These are phyloP conservation scores for Microsporum audouinii DNA, from an alignment of 2,329 filamentous ascomycete species.

Conservation along the genomic window DNA sequence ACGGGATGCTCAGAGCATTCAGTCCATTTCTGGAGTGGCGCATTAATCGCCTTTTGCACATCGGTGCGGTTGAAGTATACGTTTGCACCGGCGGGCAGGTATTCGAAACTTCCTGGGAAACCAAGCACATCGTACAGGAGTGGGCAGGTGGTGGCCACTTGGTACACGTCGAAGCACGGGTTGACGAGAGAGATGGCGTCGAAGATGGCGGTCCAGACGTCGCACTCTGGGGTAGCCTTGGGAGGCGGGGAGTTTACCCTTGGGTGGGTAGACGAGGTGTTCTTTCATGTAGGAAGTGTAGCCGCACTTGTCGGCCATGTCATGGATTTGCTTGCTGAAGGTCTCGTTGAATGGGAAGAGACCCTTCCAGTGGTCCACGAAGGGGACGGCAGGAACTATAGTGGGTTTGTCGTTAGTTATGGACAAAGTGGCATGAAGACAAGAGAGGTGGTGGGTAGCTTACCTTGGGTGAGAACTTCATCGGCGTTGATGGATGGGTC, in stretches of 20 bases:
- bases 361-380: constrained; percentile 32
- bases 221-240: constrained; percentile 40
- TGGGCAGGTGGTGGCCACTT: constrained; percentile 61
- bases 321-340: constrained; percentile 32
- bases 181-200: constrained; percentile 48
- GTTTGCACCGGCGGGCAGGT: constrained; percentile 49
- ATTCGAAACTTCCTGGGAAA: constrained; percentile 54
- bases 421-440: not conserved
- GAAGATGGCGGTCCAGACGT: constrained; percentile 46
- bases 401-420: constrained; percentile 4
- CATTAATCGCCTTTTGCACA: constrained; percentile 58
- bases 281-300: constrained; percentile 38
- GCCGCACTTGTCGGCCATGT: constrained; percentile 35
- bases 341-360: constrained; percentile 37
- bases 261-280: constrained; percentile 55
- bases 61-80: constrained; percentile 62
- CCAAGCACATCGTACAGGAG: constrained; percentile 57
- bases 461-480: constrained; percentile 39
- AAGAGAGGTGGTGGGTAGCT: constrained; percentile 5
- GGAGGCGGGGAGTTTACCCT: constrained; percentile 47
- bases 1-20: constrained; percentile 43
- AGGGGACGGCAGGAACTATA: constrained; percentile 30
- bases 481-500: constrained; percentile 54
- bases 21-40: constrained; percentile 45
- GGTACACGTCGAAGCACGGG: constrained; percentile 71